phyloP scores from a whole-genome alignment of 1,284 basidiomycete species.

The Trichosporon asahii region DNA sequence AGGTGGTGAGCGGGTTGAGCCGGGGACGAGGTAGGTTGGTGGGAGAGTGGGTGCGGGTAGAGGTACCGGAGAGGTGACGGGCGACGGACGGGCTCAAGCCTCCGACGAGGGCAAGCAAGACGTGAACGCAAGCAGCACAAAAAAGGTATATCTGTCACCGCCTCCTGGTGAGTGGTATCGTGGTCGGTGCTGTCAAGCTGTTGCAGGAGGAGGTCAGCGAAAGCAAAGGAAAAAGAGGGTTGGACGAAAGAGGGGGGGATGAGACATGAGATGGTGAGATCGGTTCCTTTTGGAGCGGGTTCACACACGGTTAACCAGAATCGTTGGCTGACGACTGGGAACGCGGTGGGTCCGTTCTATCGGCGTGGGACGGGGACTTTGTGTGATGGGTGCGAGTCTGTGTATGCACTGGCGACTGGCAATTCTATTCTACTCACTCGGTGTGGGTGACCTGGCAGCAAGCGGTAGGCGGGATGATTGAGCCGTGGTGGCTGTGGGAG shows the following conservation, averaged over 20 bases:
- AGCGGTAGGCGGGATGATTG: not conserved
- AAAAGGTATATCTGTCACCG: not conserved
- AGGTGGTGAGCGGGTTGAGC: constrained; percentile 26
- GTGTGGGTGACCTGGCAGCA: not conserved
- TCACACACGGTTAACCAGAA: not conserved
- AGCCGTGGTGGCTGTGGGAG: not conserved
- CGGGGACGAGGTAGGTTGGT: not conserved
- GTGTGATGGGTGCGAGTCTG: not conserved
- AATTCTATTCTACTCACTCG: not conserved
- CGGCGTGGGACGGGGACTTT: not conserved
- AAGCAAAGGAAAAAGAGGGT: not conserved
- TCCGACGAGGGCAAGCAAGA: not conserved
- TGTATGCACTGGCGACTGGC: too few species aligned
- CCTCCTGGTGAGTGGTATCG: constrained; percentile 3
- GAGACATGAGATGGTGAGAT: not conserved
- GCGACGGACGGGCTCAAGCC: too few species aligned
- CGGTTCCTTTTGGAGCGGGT: constrained; percentile 3
- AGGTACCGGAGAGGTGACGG: not conserved
- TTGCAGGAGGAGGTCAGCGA: not conserved
- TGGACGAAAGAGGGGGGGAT: not conserved
- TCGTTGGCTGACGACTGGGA: not conserved
- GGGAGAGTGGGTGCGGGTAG: not conserved
- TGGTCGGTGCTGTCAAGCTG: not conserved
- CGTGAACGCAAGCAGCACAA: too few species aligned
- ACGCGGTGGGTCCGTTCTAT: not conserved